Percentiles rank a stretch among this genome's conserved stretches.
Evolutionary conservation across 352 stramenopile genomes (phyloP).

Genomic region (Phytophthora agathidicida): DNA sequence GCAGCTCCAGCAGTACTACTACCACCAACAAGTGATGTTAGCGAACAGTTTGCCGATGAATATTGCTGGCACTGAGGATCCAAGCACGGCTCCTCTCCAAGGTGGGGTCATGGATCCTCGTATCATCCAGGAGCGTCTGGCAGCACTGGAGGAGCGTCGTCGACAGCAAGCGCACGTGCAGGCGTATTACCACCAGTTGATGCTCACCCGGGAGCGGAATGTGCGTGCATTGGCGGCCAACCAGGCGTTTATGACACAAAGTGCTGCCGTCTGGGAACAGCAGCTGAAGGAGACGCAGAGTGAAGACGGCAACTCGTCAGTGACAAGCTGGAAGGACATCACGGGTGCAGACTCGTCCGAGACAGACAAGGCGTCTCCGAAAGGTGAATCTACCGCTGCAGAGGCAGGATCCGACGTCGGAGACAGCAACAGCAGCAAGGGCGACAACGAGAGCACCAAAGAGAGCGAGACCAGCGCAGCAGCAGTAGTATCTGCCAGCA

Average conservation of each 20-base stretch:
- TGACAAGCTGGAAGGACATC: slow-evolving; percentile 42
- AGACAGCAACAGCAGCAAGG: slow-evolving; percentile 8
- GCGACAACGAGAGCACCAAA: slow-evolving; percentile 16
- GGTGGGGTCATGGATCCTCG: slow-evolving; percentile 65
- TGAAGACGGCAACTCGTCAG: slow-evolving; percentile 19
- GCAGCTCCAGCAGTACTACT: slow-evolving; percentile 69
- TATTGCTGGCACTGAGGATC: slow-evolving; percentile 20
- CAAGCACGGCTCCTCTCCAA: slow-evolving; percentile 32
- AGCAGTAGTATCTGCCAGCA: slow-evolving; percentile 1
- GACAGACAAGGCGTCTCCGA: background rate
- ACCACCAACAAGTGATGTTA: slow-evolving; percentile 70
- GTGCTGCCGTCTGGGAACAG: slow-evolving; percentile 51
- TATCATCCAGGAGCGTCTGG: slow-evolving; percentile 64
- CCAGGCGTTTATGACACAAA: slow-evolving; percentile 51
- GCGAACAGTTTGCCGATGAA: slow-evolving; percentile 39
- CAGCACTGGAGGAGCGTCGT: slow-evolving; percentile 57
- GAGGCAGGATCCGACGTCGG: slow-evolving; percentile 11
- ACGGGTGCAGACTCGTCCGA: slow-evolving; percentile 16
- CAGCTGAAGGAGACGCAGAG: slow-evolving; percentile 35
- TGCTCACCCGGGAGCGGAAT: slow-evolving; percentile 57
- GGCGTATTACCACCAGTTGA: slow-evolving; percentile 60
- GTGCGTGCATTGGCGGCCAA: slow-evolving; percentile 51
- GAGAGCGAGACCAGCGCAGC: slow-evolving; percentile 24
- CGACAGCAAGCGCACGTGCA: slow-evolving; percentile 58
- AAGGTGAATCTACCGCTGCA: slow-evolving; percentile 1